A percentile compares a stretch with the other conserved stretches of the same genome.
phyloP scores from a whole-genome alignment of 768 basidiomycete genomes.

The Russula ochroleuca region DNA sequence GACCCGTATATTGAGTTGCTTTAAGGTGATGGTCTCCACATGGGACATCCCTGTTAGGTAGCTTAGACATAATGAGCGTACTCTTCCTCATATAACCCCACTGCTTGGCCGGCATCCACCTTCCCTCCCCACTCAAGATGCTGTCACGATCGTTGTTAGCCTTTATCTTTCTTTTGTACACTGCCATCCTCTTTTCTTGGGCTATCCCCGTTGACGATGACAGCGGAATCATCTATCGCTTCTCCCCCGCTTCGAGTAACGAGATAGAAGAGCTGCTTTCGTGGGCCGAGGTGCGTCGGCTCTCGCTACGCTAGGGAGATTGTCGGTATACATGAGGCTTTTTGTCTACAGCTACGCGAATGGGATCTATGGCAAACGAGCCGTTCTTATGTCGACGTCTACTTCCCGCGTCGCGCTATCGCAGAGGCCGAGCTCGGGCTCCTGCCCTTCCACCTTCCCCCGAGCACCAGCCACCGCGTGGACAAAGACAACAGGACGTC shows the following conservation, averaged over 20 bases:
- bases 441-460: conserved; percentile 21
- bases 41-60: neutral
- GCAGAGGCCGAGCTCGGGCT: conserved; percentile 28
- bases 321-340: neutral
- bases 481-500: conserved; percentile 27
- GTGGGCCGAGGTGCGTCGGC: conserved; percentile 23
- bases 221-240: conserved; percentile 19
- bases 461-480: conserved; percentile 19
- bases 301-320: neutral
- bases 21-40: too few species aligned
- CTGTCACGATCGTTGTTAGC: neutral
- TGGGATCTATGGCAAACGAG: conserved; percentile 53
- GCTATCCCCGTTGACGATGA: conserved; percentile 1
- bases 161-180: neutral
- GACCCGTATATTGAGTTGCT: neutral
- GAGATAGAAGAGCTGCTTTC: conserved; percentile 16
- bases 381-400: conserved; percentile 47
- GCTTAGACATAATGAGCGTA: neutral
- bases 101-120: neutral
- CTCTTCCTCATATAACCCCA: neutral
- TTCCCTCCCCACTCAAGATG: neutral
- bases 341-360: conserved; percentile 37
- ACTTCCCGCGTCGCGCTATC: conserved; percentile 34
- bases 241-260: conserved; percentile 7
- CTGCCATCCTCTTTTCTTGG: neutral